These are phyloP conservation scores for Byssochlamys sp. DNA, from an alignment of 2,329 filamentous ascomycete genomes.

Conservation along the genomic window DNA sequence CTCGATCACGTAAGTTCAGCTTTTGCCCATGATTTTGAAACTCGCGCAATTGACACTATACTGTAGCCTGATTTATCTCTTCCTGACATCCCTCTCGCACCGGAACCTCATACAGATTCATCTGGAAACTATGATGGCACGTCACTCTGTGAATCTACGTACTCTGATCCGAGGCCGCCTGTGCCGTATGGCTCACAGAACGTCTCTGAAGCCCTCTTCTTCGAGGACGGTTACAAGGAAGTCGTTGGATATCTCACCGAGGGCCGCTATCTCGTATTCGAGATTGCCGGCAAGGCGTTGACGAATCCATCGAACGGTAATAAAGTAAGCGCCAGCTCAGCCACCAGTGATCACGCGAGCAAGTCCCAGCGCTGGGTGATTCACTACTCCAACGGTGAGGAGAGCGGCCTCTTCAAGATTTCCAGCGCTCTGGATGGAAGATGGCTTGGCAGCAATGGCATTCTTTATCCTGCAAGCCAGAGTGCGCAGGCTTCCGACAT, in stretches of 20 bases:
- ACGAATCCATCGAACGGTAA: conserved; percentile 20
- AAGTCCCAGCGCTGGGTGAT: conserved; percentile 43
- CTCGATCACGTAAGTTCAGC: conserved; percentile 24
- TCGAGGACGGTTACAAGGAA: conserved; percentile 48
- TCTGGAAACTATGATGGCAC: conserved; percentile 39
- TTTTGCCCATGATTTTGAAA: neutral
- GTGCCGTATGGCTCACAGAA: conserved; percentile 42
- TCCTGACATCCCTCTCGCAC: conserved; percentile 37
- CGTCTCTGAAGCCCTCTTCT: conserved; percentile 24
- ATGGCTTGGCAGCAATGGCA: conserved; percentile 22
- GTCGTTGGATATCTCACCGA: conserved; percentile 46
- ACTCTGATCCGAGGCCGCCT: conserved; percentile 29
- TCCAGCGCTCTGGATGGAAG: conserved; percentile 34
- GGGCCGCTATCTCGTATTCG: conserved; percentile 46
- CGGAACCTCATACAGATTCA: conserved; percentile 33
- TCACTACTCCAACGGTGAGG: conserved; percentile 29
- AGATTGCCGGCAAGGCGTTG: conserved; percentile 37
- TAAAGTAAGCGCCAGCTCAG: conserved; percentile 11
- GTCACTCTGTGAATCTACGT: conserved; percentile 35
- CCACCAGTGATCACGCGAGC: conserved; percentile 29
- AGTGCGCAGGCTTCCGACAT: conserved; percentile 17
- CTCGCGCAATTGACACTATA: conserved; percentile 4
- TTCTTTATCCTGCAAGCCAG: conserved; percentile 11
- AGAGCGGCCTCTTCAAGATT: conserved; percentile 30
- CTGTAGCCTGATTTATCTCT: conserved; percentile 40